These are phyloP conservation scores for Pythium apleroticum DNA, from an alignment of 352 stramenopile species.

Conservation along the genomic window DNA sequence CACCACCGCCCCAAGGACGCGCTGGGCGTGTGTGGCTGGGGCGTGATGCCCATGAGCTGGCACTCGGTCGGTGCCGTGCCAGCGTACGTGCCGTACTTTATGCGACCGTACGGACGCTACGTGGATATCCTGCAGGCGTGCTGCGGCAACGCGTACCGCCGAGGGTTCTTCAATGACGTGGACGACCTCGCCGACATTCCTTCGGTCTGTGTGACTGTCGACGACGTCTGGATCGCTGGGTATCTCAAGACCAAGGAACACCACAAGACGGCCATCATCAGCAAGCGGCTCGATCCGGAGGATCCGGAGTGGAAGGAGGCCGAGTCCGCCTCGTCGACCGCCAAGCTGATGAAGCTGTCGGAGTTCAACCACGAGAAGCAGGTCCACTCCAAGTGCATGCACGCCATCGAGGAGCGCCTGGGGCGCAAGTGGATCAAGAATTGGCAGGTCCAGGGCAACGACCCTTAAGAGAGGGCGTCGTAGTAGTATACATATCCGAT, in stretches of 20 bases:
- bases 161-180: constrained; percentile 73
- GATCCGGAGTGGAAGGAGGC: constrained; percentile 69
- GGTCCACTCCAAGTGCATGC: constrained; percentile 82
- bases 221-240: constrained; percentile 82
- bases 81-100: constrained; percentile 82
- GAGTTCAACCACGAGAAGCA: constrained; percentile 81
- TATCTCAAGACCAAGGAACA: constrained; percentile 73
- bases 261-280: constrained; percentile 61
- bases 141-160: constrained; percentile 71
- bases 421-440: constrained; percentile 64
- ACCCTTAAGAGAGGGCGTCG: too few relatives aligned
- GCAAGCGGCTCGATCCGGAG: constrained; percentile 70
- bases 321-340: constrained; percentile 40
- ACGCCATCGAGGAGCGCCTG: constrained; percentile 68
- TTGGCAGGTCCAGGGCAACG: constrained; percentile 38
- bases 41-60: constrained; percentile 66
- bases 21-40: constrained; percentile 77
- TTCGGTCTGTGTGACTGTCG: constrained; percentile 69
- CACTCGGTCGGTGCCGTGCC: constrained; percentile 74
- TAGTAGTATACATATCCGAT: background rate
- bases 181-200: constrained; percentile 69
- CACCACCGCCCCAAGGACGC: constrained; percentile 53
- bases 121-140: constrained; percentile 67
- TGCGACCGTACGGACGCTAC: constrained; percentile 65
- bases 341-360: constrained; percentile 70